Base-by-base conservation (phyloP, 1,139 yeast genomes). In the Candida frijolesensis region DNA sequence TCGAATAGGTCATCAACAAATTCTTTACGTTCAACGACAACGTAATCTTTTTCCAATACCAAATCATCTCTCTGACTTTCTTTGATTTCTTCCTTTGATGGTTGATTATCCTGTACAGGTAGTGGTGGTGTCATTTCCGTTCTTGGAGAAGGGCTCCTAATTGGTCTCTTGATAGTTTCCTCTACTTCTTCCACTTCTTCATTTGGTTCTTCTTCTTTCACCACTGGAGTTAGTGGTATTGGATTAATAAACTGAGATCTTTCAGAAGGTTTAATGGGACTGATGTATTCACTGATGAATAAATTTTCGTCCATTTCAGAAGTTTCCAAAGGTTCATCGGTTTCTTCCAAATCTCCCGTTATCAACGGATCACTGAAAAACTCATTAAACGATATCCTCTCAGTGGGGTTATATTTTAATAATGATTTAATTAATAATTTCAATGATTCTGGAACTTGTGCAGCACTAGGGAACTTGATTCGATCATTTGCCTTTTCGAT, bases 1-100 rank as follows among this genome's bases (percentile, higher is more conserved):
- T 94, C 98, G 9, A 98, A 98, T 51, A 94, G 75, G 1, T 96
- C 95, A 70, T 94, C 94, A 10, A 94, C 98, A 4, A 94, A 97
- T 0, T 95, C 90, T 48, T 96, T 80, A 66, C 91, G 92, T 65
- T 94, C 98, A 25, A 94, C 94, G 38, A 94, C 96, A 43, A 94
- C 98, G 60, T 94, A 94, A 61, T 91, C 97, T 56, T 83, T 84
- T 58, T 88, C 96, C 50, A 85, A 71, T 35, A 77, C 71, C 14
- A 79, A 64, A 45, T 82, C 85, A 25, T 79, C 76, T 11, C 22
- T 38, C 3, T 38, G 42, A n/a, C 39, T 41, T 62, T 66, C 62
- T 60, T 35, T 54, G 57, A 42, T 72, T 75, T 1, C 78, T 78
- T 18, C 66, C 74, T 2, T 83, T 82, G 52, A 79, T 74, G 57